A percentile compares a stretch with the other conserved stretches of the same genome.
phyloP scores from a whole-genome alignment of 352 stramenopile species.

The Pythium biforme region DNA sequence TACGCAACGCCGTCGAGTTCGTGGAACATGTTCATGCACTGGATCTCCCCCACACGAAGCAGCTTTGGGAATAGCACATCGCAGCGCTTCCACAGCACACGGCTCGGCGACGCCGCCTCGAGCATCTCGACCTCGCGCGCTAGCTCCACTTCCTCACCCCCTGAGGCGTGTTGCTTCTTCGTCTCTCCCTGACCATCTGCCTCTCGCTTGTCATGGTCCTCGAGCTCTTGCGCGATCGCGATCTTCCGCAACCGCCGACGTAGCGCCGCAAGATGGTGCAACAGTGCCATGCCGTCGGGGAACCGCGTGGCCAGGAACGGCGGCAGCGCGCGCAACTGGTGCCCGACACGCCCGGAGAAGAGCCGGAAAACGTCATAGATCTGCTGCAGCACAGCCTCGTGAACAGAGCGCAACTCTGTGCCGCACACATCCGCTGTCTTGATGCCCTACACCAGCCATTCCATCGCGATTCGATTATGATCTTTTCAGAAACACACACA shows the following conservation, averaged over 20 bases:
- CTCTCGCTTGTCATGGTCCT: constrained; percentile 13
- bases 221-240: constrained; percentile 27
- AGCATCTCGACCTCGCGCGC: constrained; percentile 33
- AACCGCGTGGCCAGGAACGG: background rate
- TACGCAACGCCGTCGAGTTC: constrained; percentile 47
- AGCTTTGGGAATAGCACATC: constrained; percentile 44
- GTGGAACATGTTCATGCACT: constrained; percentile 34
- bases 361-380: constrained; percentile 55
- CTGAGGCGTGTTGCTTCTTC: no score
- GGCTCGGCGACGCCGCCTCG: constrained; percentile 33
- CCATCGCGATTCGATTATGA: background rate
- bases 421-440: constrained; percentile 10
- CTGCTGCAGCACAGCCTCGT: constrained; percentile 38
- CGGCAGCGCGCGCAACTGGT: constrained; percentile 27
- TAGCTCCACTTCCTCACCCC: constrained; percentile 10
- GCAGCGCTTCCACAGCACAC: constrained; percentile 31
- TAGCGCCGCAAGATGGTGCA: constrained; percentile 34
- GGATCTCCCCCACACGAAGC: constrained; percentile 34
- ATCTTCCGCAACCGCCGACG: constrained; percentile 54
- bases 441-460: background rate
- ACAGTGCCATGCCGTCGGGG: constrained; percentile 50
- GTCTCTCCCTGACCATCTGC: no score
- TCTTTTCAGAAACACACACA: background rate
- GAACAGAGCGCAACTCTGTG: constrained; percentile 37
- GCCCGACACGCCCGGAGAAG: constrained; percentile 54